Evolutionary conservation across 305 asterid species (phyloP).

Genomic region (Fraxinus ornus): DNA sequence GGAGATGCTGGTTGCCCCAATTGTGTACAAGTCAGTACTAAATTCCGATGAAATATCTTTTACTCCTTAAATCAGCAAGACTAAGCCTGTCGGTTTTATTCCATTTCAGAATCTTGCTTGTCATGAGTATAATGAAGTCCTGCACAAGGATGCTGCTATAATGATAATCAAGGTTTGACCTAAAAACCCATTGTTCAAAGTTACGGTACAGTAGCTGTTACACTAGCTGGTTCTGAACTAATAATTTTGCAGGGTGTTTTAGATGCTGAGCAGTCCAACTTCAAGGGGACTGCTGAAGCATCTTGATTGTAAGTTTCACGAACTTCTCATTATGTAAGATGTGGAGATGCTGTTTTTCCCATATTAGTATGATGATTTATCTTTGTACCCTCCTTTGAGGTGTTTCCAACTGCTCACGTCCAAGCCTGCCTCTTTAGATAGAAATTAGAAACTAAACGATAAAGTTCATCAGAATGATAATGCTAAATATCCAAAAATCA

Average conservation of each 20-base stretch:
- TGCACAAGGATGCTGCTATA: conserved; percentile 89
- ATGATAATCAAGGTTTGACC: conserved; percentile 73
- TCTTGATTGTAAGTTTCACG: conserved; percentile 6
- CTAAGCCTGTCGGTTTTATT: conserved; percentile 21
- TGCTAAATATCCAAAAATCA: not conserved
- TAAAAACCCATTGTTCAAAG: not conserved
- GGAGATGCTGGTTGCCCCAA: conserved; percentile 87
- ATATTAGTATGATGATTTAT: not conserved
- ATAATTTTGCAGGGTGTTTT: conserved; percentile 49
- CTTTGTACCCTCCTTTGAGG: not conserved
- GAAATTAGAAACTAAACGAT: not conserved
- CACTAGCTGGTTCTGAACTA: conserved; percentile 18
- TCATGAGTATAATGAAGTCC: conserved; percentile 77
- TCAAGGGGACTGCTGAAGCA: conserved; percentile 10
- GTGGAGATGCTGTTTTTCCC: not conserved
- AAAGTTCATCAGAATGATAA: not conserved
- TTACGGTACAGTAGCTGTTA: conserved; percentile 1
- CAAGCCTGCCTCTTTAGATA: not conserved
- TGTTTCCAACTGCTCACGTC: not conserved
- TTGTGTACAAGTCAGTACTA: conserved; percentile 69
- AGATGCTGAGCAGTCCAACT: conserved; percentile 43
- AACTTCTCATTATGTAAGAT: not conserved
- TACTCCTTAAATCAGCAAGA: not conserved
- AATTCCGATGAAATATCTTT: not conserved
- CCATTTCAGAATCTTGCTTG: conserved; percentile 62